phyloP scores from a whole-genome alignment of 306 rosid genomes.

The Lablab purpureus region DNA sequence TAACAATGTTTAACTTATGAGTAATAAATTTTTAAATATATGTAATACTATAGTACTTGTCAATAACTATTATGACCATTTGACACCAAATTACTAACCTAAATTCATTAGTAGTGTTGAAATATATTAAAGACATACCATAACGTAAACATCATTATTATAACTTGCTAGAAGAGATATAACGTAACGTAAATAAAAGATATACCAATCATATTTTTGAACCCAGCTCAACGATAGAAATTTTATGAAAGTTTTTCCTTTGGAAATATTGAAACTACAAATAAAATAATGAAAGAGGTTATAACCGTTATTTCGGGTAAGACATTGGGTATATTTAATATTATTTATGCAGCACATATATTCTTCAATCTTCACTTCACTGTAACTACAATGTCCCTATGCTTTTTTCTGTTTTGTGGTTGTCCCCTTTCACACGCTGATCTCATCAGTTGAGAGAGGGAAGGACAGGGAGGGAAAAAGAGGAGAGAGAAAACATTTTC shows the following conservation, averaged over 20 bases:
- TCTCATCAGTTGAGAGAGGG: constrained; percentile 29
- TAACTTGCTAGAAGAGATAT: neutral
- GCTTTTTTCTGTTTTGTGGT: constrained; percentile 10
- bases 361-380: constrained; percentile 32
- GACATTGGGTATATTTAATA: constrained; percentile 20
- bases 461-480: neutral
- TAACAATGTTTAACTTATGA: neutral
- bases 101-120: neutral
- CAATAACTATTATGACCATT: neutral
- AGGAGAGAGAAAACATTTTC: constrained; percentile 12
- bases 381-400: neutral
- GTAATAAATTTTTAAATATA: neutral
- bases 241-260: neutral
- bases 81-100: neutral
- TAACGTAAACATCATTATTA: neutral
- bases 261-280: neutral
- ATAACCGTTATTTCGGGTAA: constrained; percentile 30
- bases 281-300: constrained; percentile 2
- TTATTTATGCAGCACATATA: neutral
- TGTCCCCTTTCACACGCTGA: constrained; percentile 43
- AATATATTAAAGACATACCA: neutral
- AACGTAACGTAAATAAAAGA: no score
- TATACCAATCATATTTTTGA: neutral
- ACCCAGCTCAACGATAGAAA: neutral
- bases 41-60: neutral